Evolutionary conservation across 108 stramenopile species (phyloP).

Genomic region (Schizochytrium sp.): DNA sequence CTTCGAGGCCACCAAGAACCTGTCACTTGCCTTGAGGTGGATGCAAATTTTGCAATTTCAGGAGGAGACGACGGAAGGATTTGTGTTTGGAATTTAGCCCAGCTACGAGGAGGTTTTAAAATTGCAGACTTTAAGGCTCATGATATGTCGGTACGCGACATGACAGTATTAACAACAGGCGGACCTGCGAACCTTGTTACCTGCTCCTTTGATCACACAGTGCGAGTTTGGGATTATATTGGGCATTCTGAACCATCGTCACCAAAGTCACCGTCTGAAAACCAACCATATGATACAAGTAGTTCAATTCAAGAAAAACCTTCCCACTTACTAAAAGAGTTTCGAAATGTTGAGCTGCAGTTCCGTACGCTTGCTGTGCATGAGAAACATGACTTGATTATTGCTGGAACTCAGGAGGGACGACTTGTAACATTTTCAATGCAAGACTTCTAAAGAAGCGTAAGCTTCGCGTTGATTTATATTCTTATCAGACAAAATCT

Average conservation of each 20-base stretch:
- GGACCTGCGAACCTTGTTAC: not conserved
- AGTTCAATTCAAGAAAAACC: not conserved
- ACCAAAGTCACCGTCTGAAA: not conserved
- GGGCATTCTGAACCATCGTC: not conserved
- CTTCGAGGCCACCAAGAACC: constrained; percentile 32
- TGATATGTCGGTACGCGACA: not conserved
- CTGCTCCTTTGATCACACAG: constrained; percentile 29
- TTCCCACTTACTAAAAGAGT: not conserved
- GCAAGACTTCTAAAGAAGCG: not conserved
- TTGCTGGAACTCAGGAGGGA: constrained; percentile 44
- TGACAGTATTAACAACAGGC: not conserved
- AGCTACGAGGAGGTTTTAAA: not conserved
- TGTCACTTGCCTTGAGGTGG: constrained; percentile 36
- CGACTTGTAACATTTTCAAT: not conserved
- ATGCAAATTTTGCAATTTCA: constrained; percentile 33
- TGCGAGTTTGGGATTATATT: constrained; percentile 48
- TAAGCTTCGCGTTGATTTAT: no score
- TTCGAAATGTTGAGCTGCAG: not conserved
- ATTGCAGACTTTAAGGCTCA: not conserved
- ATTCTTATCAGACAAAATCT: no score
- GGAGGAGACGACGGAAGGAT: constrained; percentile 25
- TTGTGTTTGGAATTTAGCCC: constrained; percentile 8
- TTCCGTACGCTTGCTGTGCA: not conserved
- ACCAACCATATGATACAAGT: not conserved
- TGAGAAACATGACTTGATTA: not conserved